phyloP scores from a whole-genome alignment of 1,284 basidiomycete genomes.

The Xerocomus nothofagi region DNA sequence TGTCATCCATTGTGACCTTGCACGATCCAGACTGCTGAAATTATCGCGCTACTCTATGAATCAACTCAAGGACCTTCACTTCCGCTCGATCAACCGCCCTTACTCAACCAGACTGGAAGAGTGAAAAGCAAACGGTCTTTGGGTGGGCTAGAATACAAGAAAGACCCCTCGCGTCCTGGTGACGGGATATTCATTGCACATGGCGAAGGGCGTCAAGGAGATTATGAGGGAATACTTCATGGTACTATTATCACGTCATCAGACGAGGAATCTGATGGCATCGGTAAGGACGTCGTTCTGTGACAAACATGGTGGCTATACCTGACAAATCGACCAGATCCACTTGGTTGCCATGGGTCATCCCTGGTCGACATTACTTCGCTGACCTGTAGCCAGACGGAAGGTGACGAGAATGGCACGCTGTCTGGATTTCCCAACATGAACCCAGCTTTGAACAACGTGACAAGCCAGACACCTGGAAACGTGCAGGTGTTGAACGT shows the following conservation, averaged over 20 bases:
- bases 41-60: conserved; percentile 90
- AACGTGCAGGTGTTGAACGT: conserved; percentile 76
- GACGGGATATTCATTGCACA: conserved; percentile 82
- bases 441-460: conserved; percentile 62
- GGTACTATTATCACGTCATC: conserved; percentile 61
- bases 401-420: conserved; percentile 22
- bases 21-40: conserved; percentile 77
- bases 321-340: conserved; percentile 25
- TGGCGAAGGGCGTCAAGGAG: conserved; percentile 43
- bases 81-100: conserved; percentile 55
- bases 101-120: conserved; percentile 73
- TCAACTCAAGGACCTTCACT: conserved; percentile 74
- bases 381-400: conserved; percentile 34
- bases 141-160: conserved; percentile 64
- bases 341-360: conserved; percentile 22
- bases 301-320: conserved; percentile 32
- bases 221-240: conserved; percentile 59
- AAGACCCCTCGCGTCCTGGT: conserved; percentile 75
- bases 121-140: conserved; percentile 59
- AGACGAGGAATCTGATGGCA: conserved; percentile 47
- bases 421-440: conserved; percentile 46
- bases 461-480: conserved; percentile 39
- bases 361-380: conserved; percentile 57
- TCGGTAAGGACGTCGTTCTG: conserved; percentile 39
- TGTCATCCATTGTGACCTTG: conserved; percentile 20